These are phyloP conservation scores for Elongisporangium senticosum DNA, from an alignment of 352 stramenopile species.

Conservation along the genomic window DNA sequence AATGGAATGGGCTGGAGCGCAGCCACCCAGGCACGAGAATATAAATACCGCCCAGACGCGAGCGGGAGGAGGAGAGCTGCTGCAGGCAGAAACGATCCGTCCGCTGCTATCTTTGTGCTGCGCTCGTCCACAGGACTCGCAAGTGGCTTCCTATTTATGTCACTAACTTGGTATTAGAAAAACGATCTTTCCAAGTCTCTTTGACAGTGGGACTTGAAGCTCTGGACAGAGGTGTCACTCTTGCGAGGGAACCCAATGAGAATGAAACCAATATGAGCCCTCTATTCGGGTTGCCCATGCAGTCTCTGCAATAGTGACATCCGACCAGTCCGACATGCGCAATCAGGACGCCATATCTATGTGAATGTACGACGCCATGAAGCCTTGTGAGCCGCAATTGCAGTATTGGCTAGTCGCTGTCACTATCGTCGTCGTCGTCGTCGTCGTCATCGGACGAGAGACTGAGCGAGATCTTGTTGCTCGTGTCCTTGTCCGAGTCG, in stretches of 20 bases:
- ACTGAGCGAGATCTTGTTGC: constrained; percentile 68
- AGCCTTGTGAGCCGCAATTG: not conserved
- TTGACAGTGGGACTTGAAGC: not conserved
- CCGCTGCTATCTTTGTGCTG: not conserved
- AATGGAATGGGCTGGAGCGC: constrained; percentile 1
- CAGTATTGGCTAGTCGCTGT: constrained; percentile 31
- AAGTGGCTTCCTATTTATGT: not conserved
- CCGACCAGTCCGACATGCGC: constrained; percentile 1
- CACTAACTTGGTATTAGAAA: not conserved
- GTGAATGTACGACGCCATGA: too few relatives aligned
- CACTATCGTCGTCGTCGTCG: constrained; percentile 37
- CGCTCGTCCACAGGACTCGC: not conserved
- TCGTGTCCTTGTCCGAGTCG: constrained; percentile 44
- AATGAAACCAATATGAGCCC: not conserved
- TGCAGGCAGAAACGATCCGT: not conserved
- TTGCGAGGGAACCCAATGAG: not conserved
- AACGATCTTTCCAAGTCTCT: not conserved
- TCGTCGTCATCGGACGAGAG: constrained; percentile 60
- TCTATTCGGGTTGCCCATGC: too few relatives aligned
- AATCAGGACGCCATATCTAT: not conserved
- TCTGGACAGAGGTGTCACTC: not conserved
- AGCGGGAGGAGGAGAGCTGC: too few relatives aligned
- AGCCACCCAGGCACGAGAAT: constrained; percentile 10
- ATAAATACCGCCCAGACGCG: not conserved
- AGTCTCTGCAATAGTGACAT: not conserved